Base-by-base conservation (phyloP, 1,284 basidiomycete species). In the Athelia psychrophila region DNA sequence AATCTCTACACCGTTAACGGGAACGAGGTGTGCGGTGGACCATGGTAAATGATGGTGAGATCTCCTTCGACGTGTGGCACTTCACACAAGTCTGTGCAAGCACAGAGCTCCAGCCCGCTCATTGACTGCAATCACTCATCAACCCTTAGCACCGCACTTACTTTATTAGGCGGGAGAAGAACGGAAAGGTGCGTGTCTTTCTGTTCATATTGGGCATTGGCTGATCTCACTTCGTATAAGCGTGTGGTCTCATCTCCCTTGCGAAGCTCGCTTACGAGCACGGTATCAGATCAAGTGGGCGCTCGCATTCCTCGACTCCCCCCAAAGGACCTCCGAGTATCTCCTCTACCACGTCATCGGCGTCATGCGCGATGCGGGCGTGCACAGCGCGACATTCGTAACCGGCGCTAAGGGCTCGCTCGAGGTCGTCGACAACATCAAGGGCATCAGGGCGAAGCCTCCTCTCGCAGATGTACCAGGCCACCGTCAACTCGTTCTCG, bases 261-360 rank as follows among this genome's bases (percentile, higher is more conserved):
- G 76, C 80, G 9, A 77, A 80, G 63, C 70, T 84, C 16, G 67
- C 79, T 3, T 69, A 76, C 3, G 62, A 67, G 51, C 68, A 78
- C 52, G 80, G 80, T 77, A 73, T 64, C 81, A 83, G 62, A 75
- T 82, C 64, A 83, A 83, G 62, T 83, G 78, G 77, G 75, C 78
- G 2, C 68, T 82, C 38, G 77, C 78, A 58, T 83, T 82, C 68
- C 78, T 79, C 9, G 71, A 16, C 65, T 72, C 60, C 66, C 38
- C 38, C n/a, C 38, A 42, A 42, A 72, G 52, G 49, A 77, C 56
- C 74, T 79, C 52, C 69, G 38, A 42, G 38, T 18, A 42, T 9
- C 38, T 42, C n/a, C 38, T 82, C 47, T 57, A 75, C 40, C 62
- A 73, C 38, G 80, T 79, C 12, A 71, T 83, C 56, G 70, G 74